phyloP scores from a whole-genome alignment of 2,329 filamentous ascomycete species.

The Colletotrichum sp. region DNA sequence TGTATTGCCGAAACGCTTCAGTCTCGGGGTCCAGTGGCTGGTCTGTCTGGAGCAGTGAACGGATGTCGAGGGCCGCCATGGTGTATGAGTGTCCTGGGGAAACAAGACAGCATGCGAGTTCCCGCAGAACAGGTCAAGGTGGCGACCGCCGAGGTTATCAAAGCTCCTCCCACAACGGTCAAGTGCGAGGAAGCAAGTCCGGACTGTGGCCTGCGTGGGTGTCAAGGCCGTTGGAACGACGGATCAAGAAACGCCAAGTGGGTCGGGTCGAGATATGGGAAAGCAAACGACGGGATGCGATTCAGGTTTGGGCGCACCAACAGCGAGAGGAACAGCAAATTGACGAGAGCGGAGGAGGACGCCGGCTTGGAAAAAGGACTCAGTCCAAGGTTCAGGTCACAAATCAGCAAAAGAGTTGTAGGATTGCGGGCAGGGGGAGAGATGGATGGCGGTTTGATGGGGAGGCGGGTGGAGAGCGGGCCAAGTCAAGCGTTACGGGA shows the following conservation, averaged over 20 bases:
- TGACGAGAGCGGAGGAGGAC: not conserved
- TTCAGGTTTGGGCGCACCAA: not conserved
- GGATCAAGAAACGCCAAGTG: not conserved
- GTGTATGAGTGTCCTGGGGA: not conserved
- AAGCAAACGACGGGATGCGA: not conserved
- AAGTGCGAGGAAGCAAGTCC: not conserved
- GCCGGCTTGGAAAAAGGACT: not conserved
- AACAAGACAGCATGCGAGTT: not conserved
- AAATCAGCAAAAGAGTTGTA: conserved; percentile 1
- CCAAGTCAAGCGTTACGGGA: not conserved
- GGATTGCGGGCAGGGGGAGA: not conserved
- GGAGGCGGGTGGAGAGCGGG: conserved; percentile 11
- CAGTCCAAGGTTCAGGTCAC: conserved; percentile 1
- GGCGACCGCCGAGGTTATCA: not conserved
- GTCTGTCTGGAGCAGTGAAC: conserved; percentile 6
- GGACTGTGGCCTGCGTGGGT: not conserved
- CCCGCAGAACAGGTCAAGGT: not conserved
- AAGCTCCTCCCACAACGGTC: not conserved
- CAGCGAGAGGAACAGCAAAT: not conserved
- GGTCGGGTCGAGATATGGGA: not conserved
- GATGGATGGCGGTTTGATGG: not conserved
- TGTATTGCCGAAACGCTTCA: not conserved
- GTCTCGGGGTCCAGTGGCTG: not conserved
- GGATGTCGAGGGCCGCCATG: not conserved
- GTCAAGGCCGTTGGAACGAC: not conserved